Percentiles rank a stretch among this genome's conserved stretches.
phyloP scores from a whole-genome alignment of 805 yeast genomes.

The Sugiyamaella valdiviana region DNA sequence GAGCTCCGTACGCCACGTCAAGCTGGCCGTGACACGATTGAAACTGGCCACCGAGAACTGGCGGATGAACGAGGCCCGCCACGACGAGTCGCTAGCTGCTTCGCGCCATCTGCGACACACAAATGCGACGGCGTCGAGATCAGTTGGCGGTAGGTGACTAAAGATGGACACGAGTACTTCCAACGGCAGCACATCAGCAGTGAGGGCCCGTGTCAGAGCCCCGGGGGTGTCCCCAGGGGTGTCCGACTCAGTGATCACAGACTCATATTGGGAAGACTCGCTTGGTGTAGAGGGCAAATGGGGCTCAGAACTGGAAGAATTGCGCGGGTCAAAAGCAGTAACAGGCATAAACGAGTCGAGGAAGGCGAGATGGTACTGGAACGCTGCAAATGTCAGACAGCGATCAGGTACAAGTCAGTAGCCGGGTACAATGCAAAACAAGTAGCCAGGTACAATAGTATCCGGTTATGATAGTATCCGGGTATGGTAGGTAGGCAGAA shows the following conservation, averaged over 20 bases:
- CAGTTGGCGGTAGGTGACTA: constrained; percentile 19
- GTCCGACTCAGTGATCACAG: neutral
- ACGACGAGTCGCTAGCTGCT: constrained; percentile 26
- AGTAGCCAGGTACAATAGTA: no score
- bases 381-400: no score
- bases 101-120: constrained; percentile 29
- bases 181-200: constrained; percentile 17
- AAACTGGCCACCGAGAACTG: constrained; percentile 22
- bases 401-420: no score
- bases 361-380: no score
- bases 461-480: no score
- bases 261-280: neutral
- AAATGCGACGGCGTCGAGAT: constrained; percentile 22
- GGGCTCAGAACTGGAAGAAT: neutral
- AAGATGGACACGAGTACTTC: constrained; percentile 25
- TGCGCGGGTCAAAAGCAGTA: no score
- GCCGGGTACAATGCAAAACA: no score
- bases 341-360: no score
- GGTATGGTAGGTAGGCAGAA: no score
- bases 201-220: neutral
- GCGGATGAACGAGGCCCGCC: constrained; percentile 25
- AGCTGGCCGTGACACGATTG: constrained; percentile 22
- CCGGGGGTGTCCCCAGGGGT: neutral
- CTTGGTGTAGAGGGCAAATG: neutral
- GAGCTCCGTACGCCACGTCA: constrained; percentile 29